A percentile compares a stretch with the other conserved stretches of the same genome.
These are phyloP conservation scores for Pestalotiopsis sp. DNA, from an alignment of 2,329 filamentous ascomycete species.

Conservation along the genomic window DNA sequence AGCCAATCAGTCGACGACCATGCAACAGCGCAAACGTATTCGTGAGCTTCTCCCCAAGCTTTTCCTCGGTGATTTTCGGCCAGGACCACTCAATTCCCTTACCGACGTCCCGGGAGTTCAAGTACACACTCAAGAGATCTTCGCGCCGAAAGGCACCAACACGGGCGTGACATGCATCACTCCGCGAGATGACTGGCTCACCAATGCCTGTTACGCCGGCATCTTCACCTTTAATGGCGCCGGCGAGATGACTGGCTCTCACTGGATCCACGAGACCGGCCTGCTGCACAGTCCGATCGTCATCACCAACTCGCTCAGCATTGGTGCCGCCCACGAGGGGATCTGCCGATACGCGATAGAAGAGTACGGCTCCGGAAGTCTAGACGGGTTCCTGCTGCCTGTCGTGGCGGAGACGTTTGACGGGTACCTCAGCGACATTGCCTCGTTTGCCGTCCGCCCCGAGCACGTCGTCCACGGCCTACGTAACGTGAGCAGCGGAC, in stretches of 20 bases:
- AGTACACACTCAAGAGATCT: constrained; percentile 47
- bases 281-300: constrained; percentile 61
- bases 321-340: constrained; percentile 61
- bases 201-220: constrained; percentile 48
- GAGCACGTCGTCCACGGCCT: constrained; percentile 58
- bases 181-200: constrained; percentile 46
- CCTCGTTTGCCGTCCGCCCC: constrained; percentile 55
- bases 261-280: constrained; percentile 65
- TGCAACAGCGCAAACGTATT: constrained; percentile 34
- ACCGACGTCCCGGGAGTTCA: constrained; percentile 54
- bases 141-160: constrained; percentile 38
- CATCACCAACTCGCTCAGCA: constrained; percentile 59
- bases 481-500: constrained; percentile 47
- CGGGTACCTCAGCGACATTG: constrained; percentile 61
- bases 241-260: constrained; percentile 63
- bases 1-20: no score
- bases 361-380: constrained; percentile 41
- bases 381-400: constrained; percentile 58
- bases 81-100: constrained; percentile 50
- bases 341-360: constrained; percentile 59
- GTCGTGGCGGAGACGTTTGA: constrained; percentile 67
- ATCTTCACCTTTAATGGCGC: constrained; percentile 66
- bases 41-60: constrained; percentile 47
- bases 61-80: constrained; percentile 43
- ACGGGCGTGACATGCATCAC: constrained; percentile 54